phyloP scores from a whole-genome alignment of 345 rosid genomes.

The Arabis hirsuta region DNA sequence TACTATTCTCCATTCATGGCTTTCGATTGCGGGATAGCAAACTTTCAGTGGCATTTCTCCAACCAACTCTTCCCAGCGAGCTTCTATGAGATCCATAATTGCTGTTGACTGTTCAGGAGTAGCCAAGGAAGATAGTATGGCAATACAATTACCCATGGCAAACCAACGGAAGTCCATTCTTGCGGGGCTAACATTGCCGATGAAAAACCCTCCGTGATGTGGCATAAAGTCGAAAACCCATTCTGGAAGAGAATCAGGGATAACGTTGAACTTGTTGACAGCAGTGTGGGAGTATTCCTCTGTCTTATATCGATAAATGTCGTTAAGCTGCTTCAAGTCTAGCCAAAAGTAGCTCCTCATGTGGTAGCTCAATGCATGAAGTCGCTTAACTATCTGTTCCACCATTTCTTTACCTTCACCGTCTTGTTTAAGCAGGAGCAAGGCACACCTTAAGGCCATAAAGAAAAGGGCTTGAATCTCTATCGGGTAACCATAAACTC shows the following conservation, averaged over 20 bases:
- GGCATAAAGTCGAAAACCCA: constrained; percentile 98
- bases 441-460: constrained; percentile 89
- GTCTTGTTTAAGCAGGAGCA: constrained; percentile 80
- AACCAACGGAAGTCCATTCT: constrained; percentile 98
- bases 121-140: constrained; percentile 88
- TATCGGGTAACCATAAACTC: constrained; percentile 95
- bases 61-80: constrained; percentile 94
- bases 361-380: constrained; percentile 91
- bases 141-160: constrained; percentile 87
- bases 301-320: constrained; percentile 90
- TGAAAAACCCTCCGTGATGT: constrained; percentile 77
- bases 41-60: constrained; percentile 98
- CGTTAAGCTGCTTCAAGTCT: constrained; percentile 91
- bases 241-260: constrained; percentile 96
- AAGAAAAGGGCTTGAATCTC: constrained; percentile 97
- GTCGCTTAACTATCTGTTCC: constrained; percentile 85
- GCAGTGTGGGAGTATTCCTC: constrained; percentile 99
- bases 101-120: constrained; percentile 92
- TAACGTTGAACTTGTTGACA: constrained; percentile 92
- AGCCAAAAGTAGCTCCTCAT: constrained; percentile 93
- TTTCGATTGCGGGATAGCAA: constrained; percentile 89
- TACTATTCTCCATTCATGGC: constrained; percentile 85
- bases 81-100: constrained; percentile 96
- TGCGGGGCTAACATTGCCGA: constrained; percentile 95
- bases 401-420: constrained; percentile 88